Base-by-base conservation (phyloP, 1,284 basidiomycete species). In the Stygiomarasmius scandens region DNA sequence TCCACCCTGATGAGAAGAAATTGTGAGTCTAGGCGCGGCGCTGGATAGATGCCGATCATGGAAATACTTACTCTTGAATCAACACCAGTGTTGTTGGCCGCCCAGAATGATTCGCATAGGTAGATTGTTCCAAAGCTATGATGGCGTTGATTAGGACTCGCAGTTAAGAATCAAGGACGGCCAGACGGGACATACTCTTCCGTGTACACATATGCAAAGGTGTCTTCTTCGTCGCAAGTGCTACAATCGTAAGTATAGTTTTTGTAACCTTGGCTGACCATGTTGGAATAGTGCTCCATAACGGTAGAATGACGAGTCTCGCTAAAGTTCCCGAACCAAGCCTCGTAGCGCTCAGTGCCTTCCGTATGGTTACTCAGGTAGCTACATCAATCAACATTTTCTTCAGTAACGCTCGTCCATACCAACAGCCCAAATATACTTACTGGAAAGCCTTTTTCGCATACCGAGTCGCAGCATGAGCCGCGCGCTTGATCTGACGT, bases 71-170 rank as follows among this genome's bases (percentile, higher is more conserved):
- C 48, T 16, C 48, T 71, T 27, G 79, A 82, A 63, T 82, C 78
- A 24, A 78, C 80, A 54, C 80, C 80, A 29, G 73, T 78, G 53
- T 61, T 68, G 9, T 75, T 68, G 9, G 74, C 77, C 16, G 63
- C 20, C 79, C 80, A 82, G 71, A 81, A 83, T 2, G 71, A 76
- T 55, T 71, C 71, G 61, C 80, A 83, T 50, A 82, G 74, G 65
- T 73, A 74, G 60, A 82, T 69, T 22, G 54, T 57, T 38, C 38
- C 38, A 19, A 41, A 41, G 16, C 38, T 41, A 16, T 19, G 6
- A 19, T 16, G 38, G 16, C 29, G 12, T 32, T 32, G 12, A 32
- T 32, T 32, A 32, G 29, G 5, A 6, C 12, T 32, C 29, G 29
- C 29, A 32, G n/a, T 34, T 34, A 34, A 34, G 10, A 22, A 9